Percentiles rank a stretch among this genome's conserved stretches.
These are phyloP conservation scores for Petrea volubilis DNA, from an alignment of 257 asterid genomes.

Conservation along the genomic window DNA sequence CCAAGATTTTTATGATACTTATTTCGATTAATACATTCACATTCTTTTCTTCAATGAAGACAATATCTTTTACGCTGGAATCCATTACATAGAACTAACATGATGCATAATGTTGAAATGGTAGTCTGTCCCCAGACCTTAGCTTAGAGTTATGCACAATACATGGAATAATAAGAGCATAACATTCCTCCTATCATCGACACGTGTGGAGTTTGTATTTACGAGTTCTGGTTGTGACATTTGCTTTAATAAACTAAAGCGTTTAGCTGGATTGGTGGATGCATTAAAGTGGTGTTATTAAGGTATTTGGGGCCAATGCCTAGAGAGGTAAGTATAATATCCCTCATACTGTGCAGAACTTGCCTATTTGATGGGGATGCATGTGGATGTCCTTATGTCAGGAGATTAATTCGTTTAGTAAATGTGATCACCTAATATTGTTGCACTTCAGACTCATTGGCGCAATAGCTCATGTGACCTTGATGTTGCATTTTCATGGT, in stretches of 20 bases:
- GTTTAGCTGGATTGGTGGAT: slow-evolving; percentile 9
- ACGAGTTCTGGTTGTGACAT: not conserved
- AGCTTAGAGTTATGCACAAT: not conserved
- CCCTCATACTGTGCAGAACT: not conserved
- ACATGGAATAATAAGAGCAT: slow-evolving; percentile 1
- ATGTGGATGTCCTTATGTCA: not conserved
- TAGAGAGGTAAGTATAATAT: not conserved
- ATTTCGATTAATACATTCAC: not conserved
- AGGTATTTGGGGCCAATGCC: slow-evolving; percentile 11
- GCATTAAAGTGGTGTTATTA: slow-evolving; percentile 20
- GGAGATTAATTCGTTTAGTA: slow-evolving; percentile 7
- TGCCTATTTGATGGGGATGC: not conserved
- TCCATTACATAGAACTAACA: not conserved
- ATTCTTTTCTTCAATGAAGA: not conserved
- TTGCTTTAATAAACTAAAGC: not conserved
- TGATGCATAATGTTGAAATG: not conserved
- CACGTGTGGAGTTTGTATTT: not conserved
- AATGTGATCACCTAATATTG: slow-evolving; percentile 22
- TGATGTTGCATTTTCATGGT: too few relatives aligned
- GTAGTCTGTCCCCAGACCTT: not conserved
- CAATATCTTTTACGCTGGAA: not conserved
- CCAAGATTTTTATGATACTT: not conserved
- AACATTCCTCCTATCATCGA: not conserved
- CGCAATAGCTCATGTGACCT: too few relatives aligned
- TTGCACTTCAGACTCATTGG: too few relatives aligned